Percentiles rank a stretch among this genome's conserved stretches.
Evolutionary conservation across 768 basidiomycete species (phyloP).

Genomic region (Leccinum longicurvipes): DNA sequence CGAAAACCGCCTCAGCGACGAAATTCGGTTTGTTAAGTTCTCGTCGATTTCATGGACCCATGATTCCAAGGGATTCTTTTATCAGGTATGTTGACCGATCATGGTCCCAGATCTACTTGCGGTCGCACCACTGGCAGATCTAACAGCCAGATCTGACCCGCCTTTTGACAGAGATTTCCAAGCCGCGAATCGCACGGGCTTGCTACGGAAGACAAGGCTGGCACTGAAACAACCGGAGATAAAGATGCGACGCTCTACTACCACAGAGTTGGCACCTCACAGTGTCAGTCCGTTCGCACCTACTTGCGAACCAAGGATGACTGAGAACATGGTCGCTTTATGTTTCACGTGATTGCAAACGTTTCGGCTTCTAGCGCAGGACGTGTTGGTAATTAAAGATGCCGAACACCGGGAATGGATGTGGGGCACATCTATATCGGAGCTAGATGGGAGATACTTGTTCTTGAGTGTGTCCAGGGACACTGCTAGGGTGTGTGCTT

Average conservation of each 20-base stretch:
- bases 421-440: constrained; percentile 54
- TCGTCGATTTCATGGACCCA: constrained; percentile 69
- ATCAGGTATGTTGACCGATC: constrained; percentile 46
- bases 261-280: constrained; percentile 67
- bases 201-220: constrained; percentile 47
- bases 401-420: constrained; percentile 62
- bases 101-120: background rate
- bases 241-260: constrained; percentile 73
- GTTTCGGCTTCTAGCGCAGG: constrained; percentile 47
- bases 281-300: constrained; percentile 43
- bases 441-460: constrained; percentile 63
- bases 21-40: constrained; percentile 75
- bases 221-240: constrained; percentile 60
- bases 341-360: background rate
- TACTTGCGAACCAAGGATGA: background rate
- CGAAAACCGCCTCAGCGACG: constrained; percentile 56
- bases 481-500: constrained; percentile 52
- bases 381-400: constrained; percentile 65
- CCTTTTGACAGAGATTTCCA: constrained; percentile 50
- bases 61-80: constrained; percentile 82
- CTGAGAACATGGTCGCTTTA: constrained; percentile 5
- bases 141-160: background rate
- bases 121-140: background rate
- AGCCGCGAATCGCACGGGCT: constrained; percentile 43
- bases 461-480: constrained; percentile 54